phyloP scores from a whole-genome alignment of 179 eudicot genomes.

The Spinacia oleracea region DNA sequence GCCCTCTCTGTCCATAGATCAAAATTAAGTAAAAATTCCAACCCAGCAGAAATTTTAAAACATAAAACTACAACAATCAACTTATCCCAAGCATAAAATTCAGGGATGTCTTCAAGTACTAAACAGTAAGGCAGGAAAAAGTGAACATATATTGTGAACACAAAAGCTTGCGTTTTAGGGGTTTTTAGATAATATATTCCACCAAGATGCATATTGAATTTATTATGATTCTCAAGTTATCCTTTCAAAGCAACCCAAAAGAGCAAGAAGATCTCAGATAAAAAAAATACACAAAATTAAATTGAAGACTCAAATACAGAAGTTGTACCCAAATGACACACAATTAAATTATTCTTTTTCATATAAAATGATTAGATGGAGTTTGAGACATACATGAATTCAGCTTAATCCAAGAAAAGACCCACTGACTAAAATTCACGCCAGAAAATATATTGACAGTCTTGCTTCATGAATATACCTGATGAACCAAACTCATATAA shows the following conservation, averaged over 20 bases:
- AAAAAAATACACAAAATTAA: not conserved
- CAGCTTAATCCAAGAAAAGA: slow-evolving; percentile 3
- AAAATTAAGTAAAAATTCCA: slow-evolving; percentile 21
- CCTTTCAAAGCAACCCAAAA: not conserved
- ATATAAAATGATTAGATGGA: not conserved
- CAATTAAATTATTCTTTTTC: not conserved
- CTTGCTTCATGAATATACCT: slow-evolving; percentile 48
- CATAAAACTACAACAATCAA: not conserved
- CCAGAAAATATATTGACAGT: not conserved
- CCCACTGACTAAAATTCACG: not conserved
- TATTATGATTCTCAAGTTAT: not conserved
- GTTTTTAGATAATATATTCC: not conserved
- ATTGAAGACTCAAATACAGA: too few relatives aligned
- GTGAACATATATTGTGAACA: not conserved
- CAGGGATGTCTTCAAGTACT: not conserved
- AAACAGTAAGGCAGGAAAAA: not conserved
- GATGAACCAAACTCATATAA: slow-evolving; percentile 95
- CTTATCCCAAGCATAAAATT: not conserved
- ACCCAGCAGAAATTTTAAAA: not conserved
- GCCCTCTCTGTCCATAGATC: slow-evolving; percentile 70
- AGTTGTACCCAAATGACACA: not conserved
- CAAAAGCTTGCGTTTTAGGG: not conserved
- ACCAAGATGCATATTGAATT: not conserved
- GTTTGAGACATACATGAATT: not conserved
- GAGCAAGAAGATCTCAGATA: too few relatives aligned